Conservation (phyloP, 352 stramenopile genomes). For the Phytopythium kandeliae region DNA sequence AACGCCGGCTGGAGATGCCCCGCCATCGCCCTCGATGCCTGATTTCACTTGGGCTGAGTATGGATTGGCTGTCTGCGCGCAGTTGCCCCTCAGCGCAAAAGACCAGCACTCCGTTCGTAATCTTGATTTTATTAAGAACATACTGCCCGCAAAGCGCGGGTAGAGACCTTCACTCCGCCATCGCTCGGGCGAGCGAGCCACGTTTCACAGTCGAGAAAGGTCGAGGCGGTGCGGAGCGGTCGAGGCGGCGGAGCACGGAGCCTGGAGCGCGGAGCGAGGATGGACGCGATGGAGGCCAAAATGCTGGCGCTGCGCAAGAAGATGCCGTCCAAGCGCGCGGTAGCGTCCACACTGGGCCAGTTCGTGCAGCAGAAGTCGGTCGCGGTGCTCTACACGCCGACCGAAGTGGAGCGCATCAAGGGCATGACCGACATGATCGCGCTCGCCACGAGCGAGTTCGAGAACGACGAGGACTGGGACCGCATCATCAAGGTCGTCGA, state of each 20-base stretch:
- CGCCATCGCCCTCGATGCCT: background rate
- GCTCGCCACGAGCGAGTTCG: slow-evolving; percentile 65
- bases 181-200: too few species aligned
- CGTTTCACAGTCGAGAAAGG: background rate
- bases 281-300: slow-evolving; percentile 50
- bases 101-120: too few species aligned
- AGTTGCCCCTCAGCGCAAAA: too few species aligned
- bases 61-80: too few species aligned
- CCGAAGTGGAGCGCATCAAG: slow-evolving; percentile 69
- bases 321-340: slow-evolving; percentile 68
- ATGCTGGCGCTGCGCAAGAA: slow-evolving; percentile 57
- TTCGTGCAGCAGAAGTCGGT: slow-evolving; percentile 81
- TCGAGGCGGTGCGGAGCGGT: too few species aligned
- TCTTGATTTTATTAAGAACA: too few species aligned
- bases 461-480: slow-evolving; percentile 66
- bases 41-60: too few species aligned
- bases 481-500: slow-evolving; percentile 76
- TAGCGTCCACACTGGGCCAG: slow-evolving; percentile 55
- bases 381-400: slow-evolving; percentile 66
- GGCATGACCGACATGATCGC: slow-evolving; percentile 63
- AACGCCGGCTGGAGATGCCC: too few species aligned
- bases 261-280: background rate
- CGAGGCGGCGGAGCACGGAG: too few species aligned
- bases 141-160: too few species aligned
- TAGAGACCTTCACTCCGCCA: too few species aligned